Base-by-base conservation (phyloP, 1,284 basidiomycete genomes). In the Trichosporon ovoides region DNA sequence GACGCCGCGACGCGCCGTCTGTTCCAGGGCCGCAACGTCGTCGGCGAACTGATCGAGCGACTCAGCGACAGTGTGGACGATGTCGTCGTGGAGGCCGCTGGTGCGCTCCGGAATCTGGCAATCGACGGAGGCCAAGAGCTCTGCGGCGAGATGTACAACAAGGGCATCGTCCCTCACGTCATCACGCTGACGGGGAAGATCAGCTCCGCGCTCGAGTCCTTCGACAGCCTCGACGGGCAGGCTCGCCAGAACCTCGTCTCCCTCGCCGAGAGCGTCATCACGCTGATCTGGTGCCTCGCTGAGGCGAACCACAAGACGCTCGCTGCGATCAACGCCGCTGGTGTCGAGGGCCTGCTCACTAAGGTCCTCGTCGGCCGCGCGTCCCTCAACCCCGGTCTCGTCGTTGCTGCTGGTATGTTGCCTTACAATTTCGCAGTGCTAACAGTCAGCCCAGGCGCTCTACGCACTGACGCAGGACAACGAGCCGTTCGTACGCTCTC, bases 141-240 rank as follows among this genome's bases (percentile, higher is more conserved):
- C 40, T 93, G 91, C 68, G 89, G 87, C 3, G 91, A 96, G 76
- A 95, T 97, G 90, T 94, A 87, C 78, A 96, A 97, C 78, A 96
- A 96, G 80, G 88, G 88, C 65, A 85, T 96, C 55, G 80, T 95
- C 56, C 81, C 85, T 1, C 89, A 75, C 52, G 53, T 76, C 20
- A 66, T 60, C 14, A 66, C 69, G 5, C 66, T 77, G 13, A 72
- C 69, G 33, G 64, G 65, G 58, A 76, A 77, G 69, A 74, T 75
- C 49, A 12, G 24, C 28, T 12, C 24, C 5, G 34, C 56, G 19
- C 28, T 19, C 19, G 18, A 43, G 9, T 31, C 31, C 13, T 34
- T 19, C 18, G 49, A 36, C 16, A 38, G 7, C 14, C 37, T 24
- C n/a, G 14, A 22, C 11, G 22, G n/a, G n/a, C 70, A 73, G 67